Evolutionary conservation across 2,329 filamentous ascomycete species (phyloP).

Genomic region (Calonectria montana): DNA sequence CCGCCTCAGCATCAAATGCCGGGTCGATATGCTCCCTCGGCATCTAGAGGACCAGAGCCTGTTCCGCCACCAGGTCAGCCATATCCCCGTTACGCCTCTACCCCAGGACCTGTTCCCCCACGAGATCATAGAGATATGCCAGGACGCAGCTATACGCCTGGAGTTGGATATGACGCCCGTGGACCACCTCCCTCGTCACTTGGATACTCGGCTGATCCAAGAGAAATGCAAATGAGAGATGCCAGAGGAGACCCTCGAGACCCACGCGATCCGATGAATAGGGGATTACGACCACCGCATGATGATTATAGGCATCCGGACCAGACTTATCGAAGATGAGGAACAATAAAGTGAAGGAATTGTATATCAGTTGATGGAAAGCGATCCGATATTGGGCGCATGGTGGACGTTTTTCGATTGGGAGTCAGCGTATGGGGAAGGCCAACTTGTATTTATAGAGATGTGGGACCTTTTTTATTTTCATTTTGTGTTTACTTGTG

Average conservation of each 20-base stretch:
- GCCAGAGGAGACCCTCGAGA: constrained; percentile 43
- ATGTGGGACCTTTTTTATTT: background rate
- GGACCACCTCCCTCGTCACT: constrained; percentile 49
- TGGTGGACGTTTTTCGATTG: constrained; percentile 9
- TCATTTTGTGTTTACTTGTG: constrained; percentile 10
- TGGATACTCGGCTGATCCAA: constrained; percentile 48
- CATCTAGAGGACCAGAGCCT: constrained; percentile 55
- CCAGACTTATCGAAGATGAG: constrained; percentile 55
- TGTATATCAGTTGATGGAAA: constrained; percentile 25
- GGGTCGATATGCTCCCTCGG: constrained; percentile 51
- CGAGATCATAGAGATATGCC: constrained; percentile 56
- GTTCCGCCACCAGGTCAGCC: constrained; percentile 52
- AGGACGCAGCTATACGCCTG: constrained; percentile 59
- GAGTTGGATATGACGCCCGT: constrained; percentile 54
- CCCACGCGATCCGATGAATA: constrained; percentile 54
- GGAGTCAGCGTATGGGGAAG: constrained; percentile 3
- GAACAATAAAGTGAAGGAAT: constrained; percentile 1
- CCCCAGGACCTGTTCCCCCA: constrained; percentile 54
- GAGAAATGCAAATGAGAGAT: constrained; percentile 40
- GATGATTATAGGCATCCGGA: constrained; percentile 60
- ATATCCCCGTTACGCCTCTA: constrained; percentile 58
- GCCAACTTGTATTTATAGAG: constrained; percentile 16
- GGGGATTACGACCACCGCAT: constrained; percentile 57
- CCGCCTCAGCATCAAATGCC: constrained; percentile 51
- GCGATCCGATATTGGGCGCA: constrained; percentile 24